Conservation (phyloP, 495 filamentous ascomycete species). For the Cercophora sp. region DNA sequence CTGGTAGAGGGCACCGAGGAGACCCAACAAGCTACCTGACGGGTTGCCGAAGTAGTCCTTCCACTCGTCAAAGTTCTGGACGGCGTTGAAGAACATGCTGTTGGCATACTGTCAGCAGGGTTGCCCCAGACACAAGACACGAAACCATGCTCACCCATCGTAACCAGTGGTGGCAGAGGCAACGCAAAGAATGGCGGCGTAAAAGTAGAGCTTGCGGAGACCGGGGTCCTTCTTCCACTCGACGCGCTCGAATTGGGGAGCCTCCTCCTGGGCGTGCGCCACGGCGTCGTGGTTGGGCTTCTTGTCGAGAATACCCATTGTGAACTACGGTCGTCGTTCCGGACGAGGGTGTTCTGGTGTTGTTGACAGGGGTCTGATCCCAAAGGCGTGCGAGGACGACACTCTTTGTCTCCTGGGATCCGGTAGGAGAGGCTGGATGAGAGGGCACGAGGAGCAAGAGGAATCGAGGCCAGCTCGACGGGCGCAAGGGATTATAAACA, state of each 20-base stretch:
- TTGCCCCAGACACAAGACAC: neutral
- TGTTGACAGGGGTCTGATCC: slow-evolving; percentile 3
- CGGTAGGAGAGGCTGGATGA: slow-evolving; percentile 4
- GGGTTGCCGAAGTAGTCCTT: slow-evolving; percentile 50
- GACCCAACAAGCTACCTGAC: slow-evolving; percentile 49
- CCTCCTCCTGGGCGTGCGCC: slow-evolving; percentile 44
- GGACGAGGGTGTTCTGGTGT: neutral
- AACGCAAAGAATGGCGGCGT: slow-evolving; percentile 53
- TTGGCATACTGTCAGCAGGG: slow-evolving; percentile 12
- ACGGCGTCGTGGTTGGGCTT: slow-evolving; percentile 32
- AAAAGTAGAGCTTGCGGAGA: slow-evolving; percentile 59
- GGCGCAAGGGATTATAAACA: slow-evolving; percentile 19
- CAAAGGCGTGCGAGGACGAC: slow-evolving; percentile 16
- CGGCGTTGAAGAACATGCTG: slow-evolving; percentile 54
- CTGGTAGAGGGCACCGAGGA: slow-evolving; percentile 65
- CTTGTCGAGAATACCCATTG: slow-evolving; percentile 33
- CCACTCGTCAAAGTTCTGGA: slow-evolving; percentile 52
- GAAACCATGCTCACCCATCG: slow-evolving; percentile 51
- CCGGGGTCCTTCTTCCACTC: slow-evolving; percentile 58
- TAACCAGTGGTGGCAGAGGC: slow-evolving; percentile 65
- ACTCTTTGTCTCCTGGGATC: slow-evolving; percentile 17
- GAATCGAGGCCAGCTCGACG: slow-evolving; percentile 15
- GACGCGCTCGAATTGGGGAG: slow-evolving; percentile 56
- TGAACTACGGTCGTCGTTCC: slow-evolving; percentile 12
- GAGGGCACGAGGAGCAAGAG: slow-evolving; percentile 10